Evolutionary conservation across 225 moss, liverwort and hornwort species (phyloP).

Genomic region (Ulota crispa): DNA sequence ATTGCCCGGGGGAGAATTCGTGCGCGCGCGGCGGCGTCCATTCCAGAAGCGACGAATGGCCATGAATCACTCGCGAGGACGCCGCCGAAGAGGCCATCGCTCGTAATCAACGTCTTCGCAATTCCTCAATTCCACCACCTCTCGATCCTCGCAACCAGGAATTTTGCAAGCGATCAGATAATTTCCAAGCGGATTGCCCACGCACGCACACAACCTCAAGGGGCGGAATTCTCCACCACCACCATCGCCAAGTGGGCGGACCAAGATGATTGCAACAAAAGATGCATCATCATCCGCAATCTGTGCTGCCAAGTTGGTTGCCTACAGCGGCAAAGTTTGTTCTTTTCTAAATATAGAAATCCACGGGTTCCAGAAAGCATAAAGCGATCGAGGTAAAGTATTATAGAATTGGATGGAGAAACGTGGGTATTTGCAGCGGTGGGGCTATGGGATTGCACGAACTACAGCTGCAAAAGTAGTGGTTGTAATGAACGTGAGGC

Average conservation of each 20-base stretch:
- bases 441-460: too few relatives aligned
- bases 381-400: too few relatives aligned
- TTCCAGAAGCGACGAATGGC: slow-evolving; percentile 37
- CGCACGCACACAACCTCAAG: background rate
- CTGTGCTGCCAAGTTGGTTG: too few relatives aligned
- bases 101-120: background rate
- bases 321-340: too few relatives aligned
- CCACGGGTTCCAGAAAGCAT: too few relatives aligned
- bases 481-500: too few relatives aligned
- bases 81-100: background rate
- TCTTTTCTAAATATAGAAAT: too few relatives aligned
- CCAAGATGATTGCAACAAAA: background rate
- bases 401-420: too few relatives aligned
- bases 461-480: too few relatives aligned
- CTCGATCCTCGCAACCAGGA: background rate
- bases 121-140: background rate
- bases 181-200: background rate
- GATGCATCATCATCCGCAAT: too few relatives aligned
- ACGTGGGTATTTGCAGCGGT: too few relatives aligned
- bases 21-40: slow-evolving; percentile 47
- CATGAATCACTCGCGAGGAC: slow-evolving; percentile 5
- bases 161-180: background rate
- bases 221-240: background rate
- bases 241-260: background rate
- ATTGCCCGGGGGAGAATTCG: slow-evolving; percentile 22